These are phyloP conservation scores for Amanita subjunquillea DNA, from an alignment of 768 basidiomycete species.

Conservation along the genomic window DNA sequence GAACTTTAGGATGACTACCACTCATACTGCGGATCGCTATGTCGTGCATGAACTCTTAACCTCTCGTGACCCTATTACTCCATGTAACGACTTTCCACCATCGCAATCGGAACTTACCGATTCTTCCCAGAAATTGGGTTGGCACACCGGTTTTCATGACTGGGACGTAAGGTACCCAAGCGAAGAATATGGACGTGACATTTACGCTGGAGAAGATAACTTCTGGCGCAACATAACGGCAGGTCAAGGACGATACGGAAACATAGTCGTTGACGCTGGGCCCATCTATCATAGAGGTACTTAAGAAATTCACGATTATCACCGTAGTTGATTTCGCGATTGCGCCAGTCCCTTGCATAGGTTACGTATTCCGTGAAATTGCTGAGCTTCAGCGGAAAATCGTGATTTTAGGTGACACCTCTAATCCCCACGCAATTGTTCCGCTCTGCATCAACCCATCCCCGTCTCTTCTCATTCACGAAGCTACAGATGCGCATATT, in stretches of 20 bases:
- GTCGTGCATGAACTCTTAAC: slow-evolving; percentile 72
- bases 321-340: neutral
- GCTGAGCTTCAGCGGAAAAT: slow-evolving; percentile 43
- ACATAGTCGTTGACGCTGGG: slow-evolving; percentile 58
- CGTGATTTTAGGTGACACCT: slow-evolving; percentile 73
- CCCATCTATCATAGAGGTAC: slow-evolving; percentile 69
- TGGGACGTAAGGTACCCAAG: slow-evolving; percentile 31
- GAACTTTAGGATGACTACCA: slow-evolving; percentile 58
- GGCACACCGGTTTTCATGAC: slow-evolving; percentile 25
- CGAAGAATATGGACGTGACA: slow-evolving; percentile 54
- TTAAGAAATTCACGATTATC: slow-evolving; percentile 9
- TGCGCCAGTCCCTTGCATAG: slow-evolving; percentile 63
- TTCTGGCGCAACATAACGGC: slow-evolving; percentile 52
- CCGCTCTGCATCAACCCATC: slow-evolving; percentile 40
- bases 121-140: slow-evolving; percentile 10
- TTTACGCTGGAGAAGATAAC: slow-evolving; percentile 43
- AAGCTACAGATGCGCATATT: slow-evolving; percentile 71
- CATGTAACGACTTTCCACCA: slow-evolving; percentile 27
- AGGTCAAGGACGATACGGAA: slow-evolving; percentile 26
- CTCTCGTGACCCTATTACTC: slow-evolving; percentile 38
- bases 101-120: slow-evolving; percentile 7
- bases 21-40: slow-evolving; percentile 49
- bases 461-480: slow-evolving; percentile 72
- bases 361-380: slow-evolving; percentile 65
- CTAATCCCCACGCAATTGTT: slow-evolving; percentile 48